phyloP scores from a whole-genome alignment of 108 stramenopile species.

The Fistulifera pelliculosa region DNA sequence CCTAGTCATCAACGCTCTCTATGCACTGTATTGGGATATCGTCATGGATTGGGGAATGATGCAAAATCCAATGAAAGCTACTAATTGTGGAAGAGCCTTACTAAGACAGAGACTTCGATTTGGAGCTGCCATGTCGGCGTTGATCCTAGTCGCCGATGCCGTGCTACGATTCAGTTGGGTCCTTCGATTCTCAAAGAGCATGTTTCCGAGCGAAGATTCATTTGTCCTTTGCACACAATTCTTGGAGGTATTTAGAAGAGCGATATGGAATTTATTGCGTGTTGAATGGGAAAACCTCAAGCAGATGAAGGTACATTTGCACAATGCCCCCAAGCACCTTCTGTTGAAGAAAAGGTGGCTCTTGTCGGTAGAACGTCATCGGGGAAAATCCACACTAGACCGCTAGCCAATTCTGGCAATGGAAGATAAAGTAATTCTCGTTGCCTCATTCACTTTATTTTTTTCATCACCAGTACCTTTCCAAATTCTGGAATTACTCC shows the following conservation, averaged over 20 bases:
- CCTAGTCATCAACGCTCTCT: slow-evolving; percentile 63
- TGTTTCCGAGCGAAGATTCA: slow-evolving; percentile 56
- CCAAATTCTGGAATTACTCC: too few relatives aligned
- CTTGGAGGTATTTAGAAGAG: slow-evolving; percentile 52
- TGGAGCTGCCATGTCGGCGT: slow-evolving; percentile 45
- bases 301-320: slow-evolving; percentile 18
- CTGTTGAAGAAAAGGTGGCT: too few relatives aligned
- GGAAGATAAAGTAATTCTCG: too few relatives aligned
- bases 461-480: too few relatives aligned
- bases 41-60: slow-evolving; percentile 90
- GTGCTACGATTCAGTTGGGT: slow-evolving; percentile 65
- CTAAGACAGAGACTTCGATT: slow-evolving; percentile 66
- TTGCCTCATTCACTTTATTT: too few relatives aligned
- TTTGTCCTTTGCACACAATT: slow-evolving; percentile 76
- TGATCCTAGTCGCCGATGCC: slow-evolving; percentile 51
- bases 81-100: slow-evolving; percentile 38
- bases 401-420: too few relatives aligned
- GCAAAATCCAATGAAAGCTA: slow-evolving; percentile 23
- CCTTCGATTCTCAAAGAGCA: slow-evolving; percentile 36
- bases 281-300: slow-evolving; percentile 87
- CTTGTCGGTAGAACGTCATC: too few relatives aligned
- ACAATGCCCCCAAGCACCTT: too few relatives aligned
- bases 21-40: slow-evolving; percentile 71
- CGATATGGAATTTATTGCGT: slow-evolving; percentile 81
- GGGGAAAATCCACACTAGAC: too few relatives aligned